Evolutionary conservation across 192 early-diverging fungal genomes (phyloP).

Genomic region (Coemansia javaensis): DNA sequence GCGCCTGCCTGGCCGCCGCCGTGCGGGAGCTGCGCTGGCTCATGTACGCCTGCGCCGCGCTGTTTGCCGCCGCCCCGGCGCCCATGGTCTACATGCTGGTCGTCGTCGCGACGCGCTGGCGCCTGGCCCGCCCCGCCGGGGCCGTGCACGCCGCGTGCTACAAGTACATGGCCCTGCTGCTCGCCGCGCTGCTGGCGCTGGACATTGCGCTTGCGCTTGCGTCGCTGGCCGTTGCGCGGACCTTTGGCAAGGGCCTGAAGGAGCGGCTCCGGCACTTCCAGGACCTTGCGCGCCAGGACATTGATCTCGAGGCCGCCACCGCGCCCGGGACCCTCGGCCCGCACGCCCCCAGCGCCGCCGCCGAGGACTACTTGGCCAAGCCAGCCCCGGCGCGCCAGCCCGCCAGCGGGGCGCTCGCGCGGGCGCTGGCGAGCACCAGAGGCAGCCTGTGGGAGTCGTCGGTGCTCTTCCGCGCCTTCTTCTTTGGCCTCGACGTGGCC

Average conservation of each 20-base stretch:
- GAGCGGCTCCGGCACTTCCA: conserved; percentile 29
- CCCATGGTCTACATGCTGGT: conserved; percentile 44
- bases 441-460: conserved; percentile 28
- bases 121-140: not conserved
- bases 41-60: conserved; percentile 22
- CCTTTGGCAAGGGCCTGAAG: conserved; percentile 26
- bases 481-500: conserved; percentile 15
- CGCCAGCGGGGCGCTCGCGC: not conserved
- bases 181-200: conserved; percentile 18
- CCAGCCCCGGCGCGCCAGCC: not conserved
- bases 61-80: conserved; percentile 8
- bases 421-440: conserved; percentile 13
- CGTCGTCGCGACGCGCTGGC: conserved; percentile 3
- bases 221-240: conserved; percentile 10
- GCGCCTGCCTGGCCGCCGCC: conserved; percentile 23
- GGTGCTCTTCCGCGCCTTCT: conserved; percentile 22
- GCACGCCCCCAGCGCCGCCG: too few species aligned
- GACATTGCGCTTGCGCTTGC: conserved; percentile 6
- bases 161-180: conserved; percentile 19
- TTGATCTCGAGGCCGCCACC: conserved; percentile 13
- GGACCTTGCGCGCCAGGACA: conserved; percentile 15
- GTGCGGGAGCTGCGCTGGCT: conserved; percentile 29
- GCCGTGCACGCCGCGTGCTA: conserved; percentile 3
- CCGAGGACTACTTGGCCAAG: too few species aligned
- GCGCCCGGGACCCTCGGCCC: too few species aligned